Conservation (phyloP, 441 rosid species). For the Gossypium davidsonii region DNA sequence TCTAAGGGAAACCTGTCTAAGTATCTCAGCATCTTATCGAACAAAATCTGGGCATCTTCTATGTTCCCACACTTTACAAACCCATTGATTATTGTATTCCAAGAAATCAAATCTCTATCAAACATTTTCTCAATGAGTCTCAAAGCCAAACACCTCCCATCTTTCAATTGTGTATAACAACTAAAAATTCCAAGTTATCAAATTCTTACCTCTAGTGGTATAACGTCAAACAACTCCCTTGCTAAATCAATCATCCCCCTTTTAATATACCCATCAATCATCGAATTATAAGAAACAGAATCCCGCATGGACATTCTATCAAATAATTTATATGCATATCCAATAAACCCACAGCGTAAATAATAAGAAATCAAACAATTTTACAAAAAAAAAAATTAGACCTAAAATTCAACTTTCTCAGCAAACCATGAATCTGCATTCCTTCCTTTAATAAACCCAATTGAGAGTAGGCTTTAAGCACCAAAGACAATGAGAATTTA, state of each 20-base stretch:
- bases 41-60: slow-evolving; percentile 37
- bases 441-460: slow-evolving; percentile 45
- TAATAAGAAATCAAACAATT: slow-evolving; percentile 54
- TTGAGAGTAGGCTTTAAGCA: slow-evolving; percentile 66
- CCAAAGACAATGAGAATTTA: slow-evolving; percentile 56
- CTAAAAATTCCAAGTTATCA: slow-evolving; percentile 54
- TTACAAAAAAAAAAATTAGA: slow-evolving; percentile 49
- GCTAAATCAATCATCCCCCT: slow-evolving; percentile 35
- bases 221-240: slow-evolving; percentile 30
- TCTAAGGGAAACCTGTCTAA: slow-evolving; percentile 57
- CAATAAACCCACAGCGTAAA: slow-evolving; percentile 35
- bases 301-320: slow-evolving; percentile 41
- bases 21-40: slow-evolving; percentile 50
- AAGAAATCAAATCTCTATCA: slow-evolving; percentile 49
- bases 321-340: slow-evolving; percentile 33
- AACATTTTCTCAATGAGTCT: slow-evolving; percentile 50
- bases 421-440: slow-evolving; percentile 70
- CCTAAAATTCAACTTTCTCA: slow-evolving; percentile 45
- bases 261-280: slow-evolving; percentile 58
- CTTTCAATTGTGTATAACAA: slow-evolving; percentile 33
- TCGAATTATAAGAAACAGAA: slow-evolving; percentile 50
- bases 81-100: slow-evolving; percentile 57
- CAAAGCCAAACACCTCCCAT: slow-evolving; percentile 30
- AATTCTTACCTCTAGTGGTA: slow-evolving; percentile 38
- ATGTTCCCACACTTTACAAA: slow-evolving; percentile 42